phyloP scores from a whole-genome alignment of 495 filamentous ascomycete species.

The Penicillium odoratum region DNA sequence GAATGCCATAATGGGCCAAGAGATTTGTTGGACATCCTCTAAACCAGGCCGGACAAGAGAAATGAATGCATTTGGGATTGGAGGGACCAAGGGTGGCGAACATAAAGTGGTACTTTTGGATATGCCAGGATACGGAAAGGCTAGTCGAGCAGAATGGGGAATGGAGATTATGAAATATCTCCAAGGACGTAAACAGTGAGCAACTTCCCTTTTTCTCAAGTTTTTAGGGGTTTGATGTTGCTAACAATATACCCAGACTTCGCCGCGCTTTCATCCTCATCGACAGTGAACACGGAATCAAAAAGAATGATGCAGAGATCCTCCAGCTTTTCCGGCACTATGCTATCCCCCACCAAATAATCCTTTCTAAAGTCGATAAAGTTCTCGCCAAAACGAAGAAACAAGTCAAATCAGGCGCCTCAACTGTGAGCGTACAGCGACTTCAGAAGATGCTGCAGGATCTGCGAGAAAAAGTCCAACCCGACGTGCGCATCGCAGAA shows the following conservation, averaged over 20 bases:
- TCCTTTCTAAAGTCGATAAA: conserved; percentile 81
- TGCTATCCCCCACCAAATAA: conserved; percentile 70
- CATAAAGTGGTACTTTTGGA: conserved; percentile 69
- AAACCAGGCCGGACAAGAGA: conserved; percentile 75
- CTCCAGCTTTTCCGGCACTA: conserved; percentile 62
- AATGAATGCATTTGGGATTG: conserved; percentile 85
- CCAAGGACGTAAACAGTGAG: conserved; percentile 62
- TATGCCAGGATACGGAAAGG: conserved; percentile 92
- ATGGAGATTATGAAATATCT: conserved; percentile 85
- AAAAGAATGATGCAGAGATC: conserved; percentile 65
- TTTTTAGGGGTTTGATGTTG: neutral
- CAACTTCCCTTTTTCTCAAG: conserved; percentile 8
- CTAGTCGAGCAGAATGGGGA: conserved; percentile 77
- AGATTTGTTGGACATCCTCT: conserved; percentile 61
- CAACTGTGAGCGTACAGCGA: conserved; percentile 26
- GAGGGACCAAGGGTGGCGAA: conserved; percentile 53
- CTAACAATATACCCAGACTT: conserved; percentile 39
- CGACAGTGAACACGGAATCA: conserved; percentile 79
- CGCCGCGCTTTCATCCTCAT: conserved; percentile 81
- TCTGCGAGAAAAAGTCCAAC: conserved; percentile 33
- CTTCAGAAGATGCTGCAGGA: conserved; percentile 32
- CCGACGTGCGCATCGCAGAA: conserved; percentile 25
- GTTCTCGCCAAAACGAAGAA: conserved; percentile 38
- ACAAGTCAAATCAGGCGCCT: conserved; percentile 32
- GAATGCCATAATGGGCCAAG: conserved; percentile 72